Evolutionary conservation across 139 green algal genomes (phyloP).

Genomic region (Coelastrella sp.): DNA sequence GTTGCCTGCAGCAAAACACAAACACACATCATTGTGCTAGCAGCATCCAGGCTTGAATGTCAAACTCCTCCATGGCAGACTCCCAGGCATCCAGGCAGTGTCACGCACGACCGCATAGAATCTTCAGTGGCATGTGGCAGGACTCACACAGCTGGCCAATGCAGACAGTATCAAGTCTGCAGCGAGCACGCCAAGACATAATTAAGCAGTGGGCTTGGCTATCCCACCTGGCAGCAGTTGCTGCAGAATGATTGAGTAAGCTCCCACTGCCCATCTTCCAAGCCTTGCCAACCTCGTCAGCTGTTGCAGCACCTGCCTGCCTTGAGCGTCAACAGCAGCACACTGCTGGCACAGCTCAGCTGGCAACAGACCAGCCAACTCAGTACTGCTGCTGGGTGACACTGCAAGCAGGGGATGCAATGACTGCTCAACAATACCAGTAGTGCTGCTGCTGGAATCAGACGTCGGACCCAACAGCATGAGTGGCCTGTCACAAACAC

Average conservation of each 20-base stretch:
- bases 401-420: neutral
- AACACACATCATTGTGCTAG: neutral
- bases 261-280: neutral
- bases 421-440: neutral
- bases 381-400: neutral
- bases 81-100: no score
- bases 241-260: neutral
- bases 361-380: constrained; percentile 1
- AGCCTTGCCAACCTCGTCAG: neutral
- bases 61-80: no score
- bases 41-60: neutral
- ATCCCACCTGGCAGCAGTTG: constrained; percentile 24
- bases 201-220: no score
- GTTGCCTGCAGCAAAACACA: constrained; percentile 1
- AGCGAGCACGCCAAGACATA: no score
- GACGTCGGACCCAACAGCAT: neutral
- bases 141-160: neutral
- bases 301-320: constrained; percentile 5
- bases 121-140: neutral
- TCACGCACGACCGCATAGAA: no score
- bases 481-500: constrained; percentile 7
- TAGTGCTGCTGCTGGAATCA: neutral
- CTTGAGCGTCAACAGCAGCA: neutral
- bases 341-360: constrained; percentile 6
- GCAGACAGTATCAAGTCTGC: neutral